Percentiles rank a stretch among this genome's conserved stretches.
phyloP scores from a whole-genome alignment of 2,329 filamentous ascomycete species.

The Microcyclosporella mali region DNA sequence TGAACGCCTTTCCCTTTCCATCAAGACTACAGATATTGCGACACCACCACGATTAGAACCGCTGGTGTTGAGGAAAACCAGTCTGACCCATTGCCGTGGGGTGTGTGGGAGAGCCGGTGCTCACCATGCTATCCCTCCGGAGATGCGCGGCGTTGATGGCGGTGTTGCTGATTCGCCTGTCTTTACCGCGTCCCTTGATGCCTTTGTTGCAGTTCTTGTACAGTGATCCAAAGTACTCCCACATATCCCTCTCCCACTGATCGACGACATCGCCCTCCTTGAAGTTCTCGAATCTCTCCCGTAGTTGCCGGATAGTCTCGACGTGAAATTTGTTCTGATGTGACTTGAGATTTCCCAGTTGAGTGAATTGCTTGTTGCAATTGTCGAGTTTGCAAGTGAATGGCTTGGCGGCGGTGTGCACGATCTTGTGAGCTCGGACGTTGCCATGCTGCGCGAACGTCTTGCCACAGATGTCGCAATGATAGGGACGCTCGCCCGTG shows the following conservation, averaged over 20 bases:
- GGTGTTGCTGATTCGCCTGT: conserved; percentile 55
- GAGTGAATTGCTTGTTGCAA: conserved; percentile 83
- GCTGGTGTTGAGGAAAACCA: conserved; percentile 1
- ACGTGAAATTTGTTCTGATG: conserved; percentile 94
- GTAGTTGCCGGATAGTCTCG: conserved; percentile 63
- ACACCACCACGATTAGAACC: conserved; percentile 2
- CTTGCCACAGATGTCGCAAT: conserved; percentile 73
- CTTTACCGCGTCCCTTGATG: conserved; percentile 91
- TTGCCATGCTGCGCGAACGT: conserved; percentile 81
- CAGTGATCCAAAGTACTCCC: conserved; percentile 76
- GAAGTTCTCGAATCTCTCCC: conserved; percentile 61
- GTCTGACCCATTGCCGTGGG: neutral
- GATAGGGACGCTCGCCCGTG: conserved; percentile 78
- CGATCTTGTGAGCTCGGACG: conserved; percentile 74
- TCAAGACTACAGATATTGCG: conserved; percentile 2
- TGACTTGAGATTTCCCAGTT: conserved; percentile 88
- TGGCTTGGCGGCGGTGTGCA: conserved; percentile 69
- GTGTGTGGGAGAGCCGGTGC: conserved; percentile 5
- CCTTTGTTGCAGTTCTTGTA: conserved; percentile 99
- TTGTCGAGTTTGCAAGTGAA: conserved; percentile 75
- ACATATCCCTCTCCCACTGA: conserved; percentile 66
- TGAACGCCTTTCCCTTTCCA: neutral
- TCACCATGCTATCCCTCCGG: conserved; percentile 19
- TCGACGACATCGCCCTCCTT: conserved; percentile 57
- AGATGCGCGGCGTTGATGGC: conserved; percentile 4